Evolutionary conservation across 495 filamentous ascomycete genomes (phyloP).

Genomic region (Daldinia childiae): DNA sequence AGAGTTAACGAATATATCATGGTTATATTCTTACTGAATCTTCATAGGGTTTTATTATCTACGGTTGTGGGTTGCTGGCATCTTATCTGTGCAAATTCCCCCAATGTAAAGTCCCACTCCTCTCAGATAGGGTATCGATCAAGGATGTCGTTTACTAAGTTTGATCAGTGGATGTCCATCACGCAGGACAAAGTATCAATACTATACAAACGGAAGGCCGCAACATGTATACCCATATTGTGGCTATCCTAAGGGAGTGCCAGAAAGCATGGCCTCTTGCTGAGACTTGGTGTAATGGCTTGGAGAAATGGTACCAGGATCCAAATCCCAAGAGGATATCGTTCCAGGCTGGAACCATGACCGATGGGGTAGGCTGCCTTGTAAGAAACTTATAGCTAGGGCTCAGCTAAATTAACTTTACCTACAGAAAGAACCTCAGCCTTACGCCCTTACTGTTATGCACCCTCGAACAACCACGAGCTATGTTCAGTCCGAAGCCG

Average conservation of each 20-base stretch:
- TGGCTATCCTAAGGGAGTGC: conserved; percentile 53
- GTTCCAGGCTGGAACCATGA: conserved; percentile 55
- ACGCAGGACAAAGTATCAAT: conserved; percentile 44
- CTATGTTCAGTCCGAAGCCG: conserved; percentile 26
- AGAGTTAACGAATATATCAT: neutral
- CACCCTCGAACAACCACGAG: conserved; percentile 41
- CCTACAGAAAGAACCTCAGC: conserved; percentile 46
- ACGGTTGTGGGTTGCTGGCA: conserved; percentile 60
- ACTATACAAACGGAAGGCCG: conserved; percentile 48
- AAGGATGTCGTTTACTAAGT: conserved; percentile 2
- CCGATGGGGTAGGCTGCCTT: conserved; percentile 52
- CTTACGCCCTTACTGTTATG: conserved; percentile 44
- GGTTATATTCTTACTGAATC: conserved; percentile 1
- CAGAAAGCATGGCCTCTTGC: conserved; percentile 58
- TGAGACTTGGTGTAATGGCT: conserved; percentile 54
- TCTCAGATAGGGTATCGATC: neutral
- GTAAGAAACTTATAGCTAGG: neutral
- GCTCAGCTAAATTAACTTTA: conserved; percentile 14
- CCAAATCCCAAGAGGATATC: conserved; percentile 46
- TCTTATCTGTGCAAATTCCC: conserved; percentile 59
- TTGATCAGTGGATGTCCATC: conserved; percentile 47
- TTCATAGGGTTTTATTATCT: conserved; percentile 58
- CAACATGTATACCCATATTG: conserved; percentile 51
- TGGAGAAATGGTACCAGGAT: conserved; percentile 54
- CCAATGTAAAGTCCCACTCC: conserved; percentile 43